Conservation (phyloP, 139 green algal genomes). For the Pycnococcus provasolii region DNA sequence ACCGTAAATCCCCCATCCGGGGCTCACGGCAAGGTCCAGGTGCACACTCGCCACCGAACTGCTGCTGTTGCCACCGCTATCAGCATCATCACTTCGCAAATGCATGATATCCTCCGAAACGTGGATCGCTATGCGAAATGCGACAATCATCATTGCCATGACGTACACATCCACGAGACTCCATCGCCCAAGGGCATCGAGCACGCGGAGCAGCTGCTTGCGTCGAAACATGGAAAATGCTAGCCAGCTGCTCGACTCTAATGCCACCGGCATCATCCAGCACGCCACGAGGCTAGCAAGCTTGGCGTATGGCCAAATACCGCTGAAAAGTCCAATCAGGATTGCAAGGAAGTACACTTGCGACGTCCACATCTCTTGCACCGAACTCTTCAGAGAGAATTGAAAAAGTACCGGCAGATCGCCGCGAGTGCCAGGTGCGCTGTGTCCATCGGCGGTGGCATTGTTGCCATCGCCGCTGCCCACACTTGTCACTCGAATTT, state of each 20-base stretch:
- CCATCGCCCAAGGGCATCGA: slow-evolving; percentile 27
- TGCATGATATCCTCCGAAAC: too few species aligned
- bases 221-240: too few species aligned
- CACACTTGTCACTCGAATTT: too few species aligned
- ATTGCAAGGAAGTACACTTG: slow-evolving; percentile 21
- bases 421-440: too few species aligned
- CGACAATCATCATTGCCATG: slow-evolving; percentile 23
- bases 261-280: slow-evolving; percentile 4
- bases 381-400: slow-evolving; percentile 16
- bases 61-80: too few species aligned
- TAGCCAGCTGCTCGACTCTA: too few species aligned
- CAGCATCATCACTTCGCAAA: too few species aligned
- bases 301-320: slow-evolving; percentile 29
- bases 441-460: too few species aligned
- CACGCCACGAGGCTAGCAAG: not conserved
- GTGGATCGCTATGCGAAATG: not conserved
- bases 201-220: not conserved
- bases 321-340: slow-evolving; percentile 22
- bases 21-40: too few species aligned
- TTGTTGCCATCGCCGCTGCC: too few species aligned
- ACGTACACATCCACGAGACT: slow-evolving; percentile 27
- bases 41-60: too few species aligned
- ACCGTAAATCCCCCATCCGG: too few species aligned
- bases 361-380: slow-evolving; percentile 17
- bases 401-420: slow-evolving; percentile 12